Percentiles rank a stretch among this genome's conserved stretches.
These are phyloP conservation scores for Ampelocalamus luodianensis DNA, from an alignment of 176 grass and related monocot species.

Conservation along the genomic window DNA sequence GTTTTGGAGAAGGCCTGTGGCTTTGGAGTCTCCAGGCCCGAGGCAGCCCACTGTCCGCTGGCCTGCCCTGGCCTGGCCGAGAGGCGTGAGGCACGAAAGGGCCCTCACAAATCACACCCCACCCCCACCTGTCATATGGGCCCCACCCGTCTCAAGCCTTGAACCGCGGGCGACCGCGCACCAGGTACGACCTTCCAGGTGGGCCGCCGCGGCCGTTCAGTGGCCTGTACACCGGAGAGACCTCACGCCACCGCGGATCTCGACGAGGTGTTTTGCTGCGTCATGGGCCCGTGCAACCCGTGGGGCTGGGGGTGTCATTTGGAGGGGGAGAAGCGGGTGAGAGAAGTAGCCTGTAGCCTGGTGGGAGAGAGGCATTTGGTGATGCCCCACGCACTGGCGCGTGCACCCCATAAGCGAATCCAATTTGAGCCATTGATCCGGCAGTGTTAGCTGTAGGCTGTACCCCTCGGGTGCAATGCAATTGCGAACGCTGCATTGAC, in stretches of 20 bases:
- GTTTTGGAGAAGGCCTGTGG: constrained; percentile 26
- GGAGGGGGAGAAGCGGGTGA: not conserved
- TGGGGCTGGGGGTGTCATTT: not conserved
- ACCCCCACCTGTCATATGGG: not conserved
- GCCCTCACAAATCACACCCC: not conserved
- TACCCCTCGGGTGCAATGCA: constrained; percentile 13
- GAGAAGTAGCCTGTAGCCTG: too few relatives aligned
- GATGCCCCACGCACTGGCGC: constrained; percentile 40
- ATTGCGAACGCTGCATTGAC: not conserved
- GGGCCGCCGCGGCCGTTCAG: not conserved
- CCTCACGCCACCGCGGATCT: not conserved
- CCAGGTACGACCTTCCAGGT: not conserved
- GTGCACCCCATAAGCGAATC: constrained; percentile 31
- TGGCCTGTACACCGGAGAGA: not conserved
- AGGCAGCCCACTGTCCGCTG: too few relatives aligned
- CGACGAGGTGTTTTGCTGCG: not conserved
- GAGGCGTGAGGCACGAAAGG: not conserved
- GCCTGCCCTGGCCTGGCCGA: too few relatives aligned
- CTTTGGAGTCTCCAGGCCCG: too few relatives aligned
- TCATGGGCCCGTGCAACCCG: too few relatives aligned
- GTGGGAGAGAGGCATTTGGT: too few relatives aligned
- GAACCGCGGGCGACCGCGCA: too few relatives aligned
- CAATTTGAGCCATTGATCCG: constrained; percentile 14
- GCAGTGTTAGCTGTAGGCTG: constrained; percentile 20
- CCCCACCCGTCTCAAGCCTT: constrained; percentile 22